Evolutionary conservation across 108 stramenopile species (phyloP).

Genomic region (Pseudonitzschia multistriata): DNA sequence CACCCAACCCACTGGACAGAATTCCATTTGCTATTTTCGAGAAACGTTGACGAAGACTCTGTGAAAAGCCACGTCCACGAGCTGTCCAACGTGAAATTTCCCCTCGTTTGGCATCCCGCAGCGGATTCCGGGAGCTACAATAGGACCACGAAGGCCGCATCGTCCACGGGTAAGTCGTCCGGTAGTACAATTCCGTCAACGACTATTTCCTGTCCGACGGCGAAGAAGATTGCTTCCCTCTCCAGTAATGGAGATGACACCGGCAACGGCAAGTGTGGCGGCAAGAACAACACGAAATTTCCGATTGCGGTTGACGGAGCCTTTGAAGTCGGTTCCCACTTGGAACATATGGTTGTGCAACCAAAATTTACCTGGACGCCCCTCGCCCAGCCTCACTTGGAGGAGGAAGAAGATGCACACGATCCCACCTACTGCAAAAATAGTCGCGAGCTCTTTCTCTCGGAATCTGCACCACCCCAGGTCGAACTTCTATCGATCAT

Average conservation of each 20-base stretch:
- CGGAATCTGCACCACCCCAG: slow-evolving; percentile 16
- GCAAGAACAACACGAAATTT: slow-evolving; percentile 6
- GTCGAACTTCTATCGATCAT: slow-evolving; percentile 38
- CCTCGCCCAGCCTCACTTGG: slow-evolving; percentile 37
- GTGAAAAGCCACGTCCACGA: slow-evolving; percentile 23
- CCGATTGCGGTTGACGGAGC: slow-evolving; percentile 38
- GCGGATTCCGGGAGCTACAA: background rate
- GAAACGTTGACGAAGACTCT: background rate
- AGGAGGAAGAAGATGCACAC: background rate
- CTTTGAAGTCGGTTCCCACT: slow-evolving; percentile 68
- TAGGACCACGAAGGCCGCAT: slow-evolving; percentile 1
- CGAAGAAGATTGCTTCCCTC: background rate
- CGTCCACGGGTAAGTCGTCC: too few relatives aligned
- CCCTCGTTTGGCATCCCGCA: slow-evolving; percentile 36
- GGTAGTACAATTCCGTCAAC: background rate
- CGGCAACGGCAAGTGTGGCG: background rate
- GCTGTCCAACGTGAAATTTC: slow-evolving; percentile 27
- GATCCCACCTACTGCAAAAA: background rate
- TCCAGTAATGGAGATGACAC: background rate
- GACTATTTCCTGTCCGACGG: background rate
- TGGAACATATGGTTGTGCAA: slow-evolving; percentile 56
- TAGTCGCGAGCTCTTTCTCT: slow-evolving; percentile 16
- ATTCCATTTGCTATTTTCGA: slow-evolving; percentile 13
- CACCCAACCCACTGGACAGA: slow-evolving; percentile 15
- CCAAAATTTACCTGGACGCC: slow-evolving; percentile 74